These are phyloP conservation scores for Curvularia sp. DNA, from an alignment of 2,329 filamentous ascomycete species.

Conservation along the genomic window DNA sequence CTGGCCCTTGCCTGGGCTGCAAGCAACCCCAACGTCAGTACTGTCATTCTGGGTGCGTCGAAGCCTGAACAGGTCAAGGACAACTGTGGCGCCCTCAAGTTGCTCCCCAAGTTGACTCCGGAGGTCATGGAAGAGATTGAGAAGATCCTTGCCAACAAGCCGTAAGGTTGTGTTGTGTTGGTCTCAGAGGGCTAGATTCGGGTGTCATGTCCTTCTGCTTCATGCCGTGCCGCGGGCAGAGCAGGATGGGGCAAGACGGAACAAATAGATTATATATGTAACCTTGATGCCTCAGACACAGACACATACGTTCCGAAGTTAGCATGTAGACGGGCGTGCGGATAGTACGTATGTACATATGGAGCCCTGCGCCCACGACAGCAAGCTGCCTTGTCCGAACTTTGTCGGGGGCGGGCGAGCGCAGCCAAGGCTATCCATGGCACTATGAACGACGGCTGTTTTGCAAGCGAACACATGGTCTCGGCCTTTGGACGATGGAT, in stretches of 20 bases:
- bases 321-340: background rate
- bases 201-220: background rate
- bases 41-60: constrained; percentile 63
- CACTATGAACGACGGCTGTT: background rate
- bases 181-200: background rate
- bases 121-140: constrained; percentile 53
- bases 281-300: background rate
- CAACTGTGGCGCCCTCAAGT: constrained; percentile 57
- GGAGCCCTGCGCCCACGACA: background rate
- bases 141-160: constrained; percentile 51
- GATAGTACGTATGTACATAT: no score
- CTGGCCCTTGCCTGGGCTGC: constrained; percentile 67
- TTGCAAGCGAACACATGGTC: background rate
- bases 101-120: constrained; percentile 51
- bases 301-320: background rate
- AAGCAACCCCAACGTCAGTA: constrained; percentile 65
- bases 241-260: background rate
- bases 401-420: background rate
- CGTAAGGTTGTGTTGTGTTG: constrained; percentile 23
- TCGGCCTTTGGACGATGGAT: background rate
- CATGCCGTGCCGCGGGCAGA: background rate
- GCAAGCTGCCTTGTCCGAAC: background rate
- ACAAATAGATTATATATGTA: background rate
- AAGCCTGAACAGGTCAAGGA: constrained; percentile 60
- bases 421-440: background rate